Base-by-base conservation (phyloP, 805 yeast species). In the Candida silvicultrix region DNA sequence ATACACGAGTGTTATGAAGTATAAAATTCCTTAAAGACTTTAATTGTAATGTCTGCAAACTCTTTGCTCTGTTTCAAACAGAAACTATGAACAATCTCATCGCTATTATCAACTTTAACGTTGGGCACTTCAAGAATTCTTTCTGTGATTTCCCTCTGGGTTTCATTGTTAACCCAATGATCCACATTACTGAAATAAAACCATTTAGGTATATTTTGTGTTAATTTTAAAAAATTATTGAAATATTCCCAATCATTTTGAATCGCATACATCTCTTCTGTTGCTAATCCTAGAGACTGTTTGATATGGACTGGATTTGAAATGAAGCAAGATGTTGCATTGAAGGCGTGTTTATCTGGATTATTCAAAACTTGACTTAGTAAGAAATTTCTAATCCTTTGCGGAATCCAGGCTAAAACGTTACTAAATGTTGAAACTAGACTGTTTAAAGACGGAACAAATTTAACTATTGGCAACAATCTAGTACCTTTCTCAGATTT, bases 161-260 rank as follows among this genome's bases (percentile, higher is more conserved):
- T 75, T 28, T 56, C 62, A 41, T 74, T 69, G 45, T 69, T 68
- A 2, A 84, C 81, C 90, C 90, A 84, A 56, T 80, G 79, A 57
- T 84, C 92, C 25, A 65, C 56, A n/a, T 60, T 62, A 6, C 84
- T 82, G 52, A 80, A 81, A 46, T 75, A 74, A 4, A 70, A 58
- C 85, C 85, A 81, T n/a, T 77, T 63, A 21, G 59, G 35, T 10
- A 52, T 62, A 8, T 55, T 49, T 12, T 50, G 45, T 39, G 60
- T 58, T 14, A 64, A 53, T 10, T 62, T 50, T 25, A 75, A 71
- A 46, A 73, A 71, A 57, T 73, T 64, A 41, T 72, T 73, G 64
- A 85, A 82, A 48, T 78, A 68, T 9, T 60, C 69, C 53, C 70
- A 70, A 40, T 77, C 78, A n/a, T 69, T 63, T 37, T 67, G 67